phyloP scores from a whole-genome alignment of 2,329 filamentous ascomycete genomes.

The Arthrobotrys entomopaga region DNA sequence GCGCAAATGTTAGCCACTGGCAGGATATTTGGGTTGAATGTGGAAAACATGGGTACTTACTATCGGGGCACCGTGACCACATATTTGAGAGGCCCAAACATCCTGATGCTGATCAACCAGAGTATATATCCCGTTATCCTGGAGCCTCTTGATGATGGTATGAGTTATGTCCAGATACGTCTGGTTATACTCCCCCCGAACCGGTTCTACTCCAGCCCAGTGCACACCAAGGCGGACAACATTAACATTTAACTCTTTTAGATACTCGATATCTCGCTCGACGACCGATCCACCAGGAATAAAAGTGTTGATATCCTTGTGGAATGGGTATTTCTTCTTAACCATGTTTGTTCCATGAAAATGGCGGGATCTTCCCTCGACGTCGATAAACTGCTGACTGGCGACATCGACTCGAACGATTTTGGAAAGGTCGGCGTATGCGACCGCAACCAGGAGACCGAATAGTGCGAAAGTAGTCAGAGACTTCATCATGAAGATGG shows the following conservation, averaged over 20 bases:
- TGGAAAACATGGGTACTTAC: conserved; percentile 10
- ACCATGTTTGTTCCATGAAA: conserved; percentile 55
- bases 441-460: conserved; percentile 17
- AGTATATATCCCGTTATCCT: conserved; percentile 53
- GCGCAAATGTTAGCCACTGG: neutral
- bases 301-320: conserved; percentile 40
- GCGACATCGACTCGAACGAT: conserved; percentile 50
- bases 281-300: conserved; percentile 40
- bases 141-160: conserved; percentile 50
- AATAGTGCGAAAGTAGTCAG: neutral
- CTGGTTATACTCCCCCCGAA: conserved; percentile 50
- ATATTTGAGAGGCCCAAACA: conserved; percentile 49
- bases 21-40: neutral
- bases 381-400: conserved; percentile 54
- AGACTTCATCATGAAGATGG: conserved; percentile 18
- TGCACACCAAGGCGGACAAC: conserved; percentile 50
- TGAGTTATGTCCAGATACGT: conserved; percentile 49
- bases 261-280: conserved; percentile 46
- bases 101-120: conserved; percentile 53
- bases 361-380: conserved; percentile 49
- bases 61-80: conserved; percentile 47
- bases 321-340: conserved; percentile 48
- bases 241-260: conserved; percentile 52
- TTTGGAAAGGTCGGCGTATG: conserved; percentile 42
- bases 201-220: conserved; percentile 51